Evolutionary conservation across 352 stramenopile genomes (phyloP), one percentile per base, ranked within the genome.

Genomic region (Pythium scleroteichum): DNA sequence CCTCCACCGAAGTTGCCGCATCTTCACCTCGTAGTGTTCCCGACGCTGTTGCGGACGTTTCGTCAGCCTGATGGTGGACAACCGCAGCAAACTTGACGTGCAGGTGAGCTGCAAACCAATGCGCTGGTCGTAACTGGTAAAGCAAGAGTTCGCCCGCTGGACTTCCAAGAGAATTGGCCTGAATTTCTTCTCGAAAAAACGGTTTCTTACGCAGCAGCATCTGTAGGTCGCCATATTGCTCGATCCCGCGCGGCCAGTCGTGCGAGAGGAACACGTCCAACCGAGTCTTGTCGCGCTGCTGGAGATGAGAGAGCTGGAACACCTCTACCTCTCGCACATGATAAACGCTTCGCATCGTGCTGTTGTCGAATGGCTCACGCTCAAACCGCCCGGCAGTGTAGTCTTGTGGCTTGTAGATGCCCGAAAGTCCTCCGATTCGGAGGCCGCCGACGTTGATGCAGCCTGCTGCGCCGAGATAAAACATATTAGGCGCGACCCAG

Each of bases 401-500:
- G 76, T 98, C 79, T 32, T 93, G 75, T 2, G 78, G 72, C 69
- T 99, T 98, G 85, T 96, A 99, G 64, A 99, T 99, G 9, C 97
- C 97, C 49, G 94, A 98, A 20, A 99, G 68, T 4, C 97, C 97
- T n/a, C 76, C 96, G 64, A 99, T 99, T 22, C 96, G 82, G 46
- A 99, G 63, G 6, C 94, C 95, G 19, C 87, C 87, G 26, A 97
- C 85, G 29, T 80, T 85, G 32, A 99, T 87, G 23, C 98, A 92
- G 4, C 96, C 97, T 7, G 95, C 92, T 12, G 85, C 84, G 1
- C 97, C 97, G 1, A 99, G 59, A 69, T 98, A 99, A 76, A 99
- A 99, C 51, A 99, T 99, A 61, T 99, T 98, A 10, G 97, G 97
- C 23, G 97, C 97, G 16, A 99, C 93, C 93, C 95, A 99, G 12